Evolutionary conservation across 768 basidiomycete species (phyloP).

Genomic region (Boletus tomentosulus): DNA sequence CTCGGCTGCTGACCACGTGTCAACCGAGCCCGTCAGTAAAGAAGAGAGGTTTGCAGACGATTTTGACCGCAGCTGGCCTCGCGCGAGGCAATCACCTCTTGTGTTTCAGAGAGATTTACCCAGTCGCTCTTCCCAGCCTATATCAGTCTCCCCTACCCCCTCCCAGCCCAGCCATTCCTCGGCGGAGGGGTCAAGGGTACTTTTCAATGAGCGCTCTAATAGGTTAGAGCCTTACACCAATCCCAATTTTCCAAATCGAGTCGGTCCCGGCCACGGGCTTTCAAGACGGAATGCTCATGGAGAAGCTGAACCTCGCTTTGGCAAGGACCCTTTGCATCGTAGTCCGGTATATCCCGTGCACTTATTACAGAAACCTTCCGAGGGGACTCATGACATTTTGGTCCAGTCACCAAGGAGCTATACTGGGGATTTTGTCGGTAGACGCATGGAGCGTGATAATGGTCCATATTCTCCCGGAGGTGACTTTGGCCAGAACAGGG

Average conservation of each 20-base stretch:
- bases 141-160: constrained; percentile 34
- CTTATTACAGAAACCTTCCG: constrained; percentile 54
- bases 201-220: constrained; percentile 97
- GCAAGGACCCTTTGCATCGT: constrained; percentile 46
- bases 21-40: constrained; percentile 57
- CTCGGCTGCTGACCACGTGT: constrained; percentile 19
- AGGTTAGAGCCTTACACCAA: constrained; percentile 78
- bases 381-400: constrained; percentile 13
- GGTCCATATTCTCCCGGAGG: constrained; percentile 5
- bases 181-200: constrained; percentile 59
- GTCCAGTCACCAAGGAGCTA: constrained; percentile 17
- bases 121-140: constrained; percentile 27
- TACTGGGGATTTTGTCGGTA: constrained; percentile 15
- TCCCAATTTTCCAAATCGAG: constrained; percentile 41
- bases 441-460: constrained; percentile 18
- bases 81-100: constrained; percentile 50
- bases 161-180: constrained; percentile 43
- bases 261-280: constrained; percentile 32
- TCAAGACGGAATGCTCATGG: constrained; percentile 43
- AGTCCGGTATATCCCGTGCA: constrained; percentile 43
- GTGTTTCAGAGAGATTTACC: constrained; percentile 39
- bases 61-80: constrained; percentile 96
- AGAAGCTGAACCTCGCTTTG: constrained; percentile 45
- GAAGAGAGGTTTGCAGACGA: constrained; percentile 91
- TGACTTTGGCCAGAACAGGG: constrained; percentile 19